These are phyloP conservation scores for Leishmania mexicana DNA, from an alignment of 208 protist species.

Conservation along the genomic window DNA sequence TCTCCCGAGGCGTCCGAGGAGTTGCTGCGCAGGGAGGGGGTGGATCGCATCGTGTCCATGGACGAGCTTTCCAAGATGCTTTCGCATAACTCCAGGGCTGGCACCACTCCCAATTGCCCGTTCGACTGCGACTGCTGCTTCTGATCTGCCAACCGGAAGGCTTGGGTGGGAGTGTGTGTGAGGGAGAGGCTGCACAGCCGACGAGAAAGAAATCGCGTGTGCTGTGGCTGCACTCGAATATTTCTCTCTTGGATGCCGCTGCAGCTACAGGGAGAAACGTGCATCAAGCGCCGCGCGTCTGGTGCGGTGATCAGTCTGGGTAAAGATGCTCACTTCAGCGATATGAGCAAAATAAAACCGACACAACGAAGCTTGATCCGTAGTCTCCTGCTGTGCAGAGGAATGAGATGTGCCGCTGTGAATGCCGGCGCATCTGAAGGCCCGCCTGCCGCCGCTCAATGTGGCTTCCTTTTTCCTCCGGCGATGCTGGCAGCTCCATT, in stretches of 20 bases:
- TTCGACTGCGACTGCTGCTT: slow-evolving; percentile 94
- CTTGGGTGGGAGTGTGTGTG: not conserved
- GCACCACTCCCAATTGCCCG: slow-evolving; percentile 88
- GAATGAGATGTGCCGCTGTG: not conserved
- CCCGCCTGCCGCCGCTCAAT: not conserved
- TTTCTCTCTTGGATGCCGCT: too few species aligned
- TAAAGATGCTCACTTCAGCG: not conserved
- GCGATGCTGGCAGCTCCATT: not conserved
- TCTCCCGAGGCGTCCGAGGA: slow-evolving; percentile 20
- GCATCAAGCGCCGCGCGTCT: not conserved
- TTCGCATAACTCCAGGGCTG: slow-evolving; percentile 69
- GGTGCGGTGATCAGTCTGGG: not conserved
- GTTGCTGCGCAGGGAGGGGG: slow-evolving; percentile 58
- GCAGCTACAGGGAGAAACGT: not conserved
- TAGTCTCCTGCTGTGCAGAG: not conserved
- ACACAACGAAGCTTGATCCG: not conserved
- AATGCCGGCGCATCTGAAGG: not conserved
- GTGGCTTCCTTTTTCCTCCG: not conserved
- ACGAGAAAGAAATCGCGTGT: not conserved
- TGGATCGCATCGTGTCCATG: slow-evolving; percentile 79
- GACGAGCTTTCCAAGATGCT: slow-evolving; percentile 80
- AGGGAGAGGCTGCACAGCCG: not conserved
- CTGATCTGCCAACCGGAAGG: slow-evolving; percentile 29
- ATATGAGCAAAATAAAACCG: not conserved
- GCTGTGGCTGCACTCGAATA: not conserved